Evolutionary conservation across 257 asterid genomes (phyloP), one percentile per base, ranked within the genome.

Genomic region (Nicotiana benthamiana): DNA sequence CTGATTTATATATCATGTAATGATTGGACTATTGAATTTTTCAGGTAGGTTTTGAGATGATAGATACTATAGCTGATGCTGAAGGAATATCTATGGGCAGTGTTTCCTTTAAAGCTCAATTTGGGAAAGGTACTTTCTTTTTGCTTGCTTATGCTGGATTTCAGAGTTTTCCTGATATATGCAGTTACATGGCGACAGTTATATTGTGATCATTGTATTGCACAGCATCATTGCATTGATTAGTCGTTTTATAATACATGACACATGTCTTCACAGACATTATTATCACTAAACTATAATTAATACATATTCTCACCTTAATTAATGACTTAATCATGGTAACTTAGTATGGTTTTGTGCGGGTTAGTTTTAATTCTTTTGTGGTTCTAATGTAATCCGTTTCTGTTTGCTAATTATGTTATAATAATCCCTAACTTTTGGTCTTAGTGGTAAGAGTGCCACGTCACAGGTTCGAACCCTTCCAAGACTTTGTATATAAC

Each of bases 31-130:
- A 10, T 76, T 59, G 27, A 8, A 43, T 30, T 17, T 56, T 72
- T 51, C 80, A 94, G 99, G 98, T 96, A 75, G 99, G 98, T 17
- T 96, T 96, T 88, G 99, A 94, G 85, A 82, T 96, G 94, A 82
- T 94, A 77, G 99, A 94, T 87, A 85, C 83, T 34, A 92, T 96
- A 75, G 97, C 97, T 86, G 93, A 92, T 89, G 91, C 97, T 6
- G 97, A 91, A 85, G 97, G 97, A 81, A 96, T 96, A 82, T 46
- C 92, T 12, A 86, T 92, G 92, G 81, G 82, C 70, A 87, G 89
- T 80, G 84, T 91, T 80, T 87, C 97, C 75, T 96, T 91, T 89
- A 96, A 90, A 88, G 86, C 99, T 68, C 82, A 88, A 64, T 96
- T 96, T 28, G 99, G 99, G 54, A 94, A 88, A 94, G 98, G 98